Evolutionary conservation across 176 grass and related monocot species (phyloP).

Genomic region (Metroxylon sagu): DNA sequence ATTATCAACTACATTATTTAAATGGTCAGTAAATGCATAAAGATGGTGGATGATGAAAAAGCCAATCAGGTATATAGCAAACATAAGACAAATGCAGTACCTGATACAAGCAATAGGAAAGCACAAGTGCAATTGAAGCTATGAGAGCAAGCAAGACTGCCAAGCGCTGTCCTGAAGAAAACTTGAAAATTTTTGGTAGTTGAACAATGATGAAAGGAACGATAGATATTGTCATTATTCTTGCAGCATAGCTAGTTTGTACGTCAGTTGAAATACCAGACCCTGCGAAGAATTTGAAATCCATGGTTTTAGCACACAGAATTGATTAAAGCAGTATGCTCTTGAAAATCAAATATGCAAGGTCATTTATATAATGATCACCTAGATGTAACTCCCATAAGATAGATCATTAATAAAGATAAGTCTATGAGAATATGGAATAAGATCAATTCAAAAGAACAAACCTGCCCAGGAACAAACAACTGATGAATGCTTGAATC

Average conservation of each 20-base stretch:
- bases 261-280: conserved; percentile 72
- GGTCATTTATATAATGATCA: too few relatives aligned
- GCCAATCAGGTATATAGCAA: not conserved
- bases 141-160: conserved; percentile 61
- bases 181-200: conserved; percentile 67
- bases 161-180: conserved; percentile 38
- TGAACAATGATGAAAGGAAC: conserved; percentile 82
- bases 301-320: conserved; percentile 4
- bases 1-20: too few relatives aligned
- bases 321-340: too few relatives aligned
- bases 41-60: too few relatives aligned
- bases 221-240: conserved; percentile 86
- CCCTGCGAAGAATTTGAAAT: conserved; percentile 26
- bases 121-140: conserved; percentile 46
- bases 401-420: too few relatives aligned
- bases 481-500: too few relatives aligned
- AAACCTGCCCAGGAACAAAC: too few relatives aligned
- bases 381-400: too few relatives aligned
- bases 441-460: too few relatives aligned
- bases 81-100: conserved; percentile 32
- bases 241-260: conserved; percentile 81
- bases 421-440: too few relatives aligned
- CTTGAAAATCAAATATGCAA: too few relatives aligned
- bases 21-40: too few relatives aligned
- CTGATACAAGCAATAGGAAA: conserved; percentile 81